These are phyloP conservation scores for Talaromyces sp. DNA, from an alignment of 2,329 filamentous ascomycete species.

Conservation along the genomic window DNA sequence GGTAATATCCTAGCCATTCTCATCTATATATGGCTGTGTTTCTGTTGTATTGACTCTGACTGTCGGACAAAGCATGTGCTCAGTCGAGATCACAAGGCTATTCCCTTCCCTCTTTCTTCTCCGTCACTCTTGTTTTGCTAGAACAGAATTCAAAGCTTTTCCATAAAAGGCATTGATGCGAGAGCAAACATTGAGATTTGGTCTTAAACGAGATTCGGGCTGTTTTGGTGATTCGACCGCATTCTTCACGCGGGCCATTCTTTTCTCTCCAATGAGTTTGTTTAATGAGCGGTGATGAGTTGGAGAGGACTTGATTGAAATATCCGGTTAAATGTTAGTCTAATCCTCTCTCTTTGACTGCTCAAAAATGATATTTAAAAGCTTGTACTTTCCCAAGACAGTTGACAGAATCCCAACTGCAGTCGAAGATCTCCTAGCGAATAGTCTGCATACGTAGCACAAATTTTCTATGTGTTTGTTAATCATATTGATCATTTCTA, in stretches of 20 bases:
- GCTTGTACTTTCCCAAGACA: conserved; percentile 1
- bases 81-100: neutral
- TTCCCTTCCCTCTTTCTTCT: neutral
- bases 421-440: neutral
- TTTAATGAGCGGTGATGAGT: neutral
- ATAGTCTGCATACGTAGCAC: neutral
- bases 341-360: neutral
- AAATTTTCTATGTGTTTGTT: neutral
- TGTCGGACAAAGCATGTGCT: conserved; percentile 1
- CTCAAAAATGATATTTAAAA: neutral
- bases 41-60: neutral
- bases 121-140: neutral
- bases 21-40: neutral
- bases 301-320: no score
- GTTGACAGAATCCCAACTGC: neutral
- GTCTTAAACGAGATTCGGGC: neutral
- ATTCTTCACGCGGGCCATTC: neutral
- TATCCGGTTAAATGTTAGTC: neutral
- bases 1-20: neutral
- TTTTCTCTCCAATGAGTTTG: neutral
- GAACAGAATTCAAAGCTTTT: neutral
- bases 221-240: neutral
- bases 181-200: neutral
- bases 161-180: neutral
- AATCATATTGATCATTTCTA: neutral